A percentile compares a stretch with the other conserved stretches of the same genome.
phyloP scores from a whole-genome alignment of 768 basidiomycete species.

The Panaeolus cyanescens region DNA sequence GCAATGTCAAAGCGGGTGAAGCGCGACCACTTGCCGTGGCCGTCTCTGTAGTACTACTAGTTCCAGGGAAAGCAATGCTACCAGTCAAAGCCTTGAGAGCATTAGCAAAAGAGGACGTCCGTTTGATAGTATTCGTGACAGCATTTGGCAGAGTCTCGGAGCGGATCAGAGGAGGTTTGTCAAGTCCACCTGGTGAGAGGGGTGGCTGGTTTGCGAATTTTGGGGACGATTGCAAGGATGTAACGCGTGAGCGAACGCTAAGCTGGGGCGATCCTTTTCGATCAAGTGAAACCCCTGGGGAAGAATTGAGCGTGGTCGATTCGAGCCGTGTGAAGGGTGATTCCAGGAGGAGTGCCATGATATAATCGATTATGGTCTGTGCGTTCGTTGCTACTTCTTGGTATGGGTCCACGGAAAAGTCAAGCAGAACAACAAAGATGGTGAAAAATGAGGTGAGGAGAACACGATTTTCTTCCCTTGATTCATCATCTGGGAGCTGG shows the following conservation, averaged over 20 bases:
- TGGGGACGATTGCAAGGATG: conserved; percentile 55
- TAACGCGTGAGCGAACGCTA: conserved; percentile 44
- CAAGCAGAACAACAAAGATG: conserved; percentile 84
- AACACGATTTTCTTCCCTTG: conserved; percentile 77
- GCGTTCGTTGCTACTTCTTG: conserved; percentile 91
- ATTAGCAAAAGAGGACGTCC: conserved; percentile 82
- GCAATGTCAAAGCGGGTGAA: conserved; percentile 29
- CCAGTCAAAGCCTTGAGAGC: conserved; percentile 71
- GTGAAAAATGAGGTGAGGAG: conserved; percentile 93
- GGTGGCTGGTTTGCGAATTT: conserved; percentile 40
- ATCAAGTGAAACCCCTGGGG: conserved; percentile 47
- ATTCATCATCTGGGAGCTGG: conserved; percentile 64
- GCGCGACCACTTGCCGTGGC: conserved; percentile 53
- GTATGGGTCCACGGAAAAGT: conserved; percentile 91
- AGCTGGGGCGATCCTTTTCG: conserved; percentile 32
- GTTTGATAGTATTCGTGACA: conserved; percentile 67
- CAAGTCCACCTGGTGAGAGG: conserved; percentile 38
- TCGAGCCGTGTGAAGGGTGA: conserved; percentile 83
- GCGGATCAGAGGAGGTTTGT: conserved; percentile 53
- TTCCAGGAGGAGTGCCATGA: conserved; percentile 86
- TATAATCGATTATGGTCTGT: conserved; percentile 89
- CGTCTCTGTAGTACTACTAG: conserved; percentile 73
- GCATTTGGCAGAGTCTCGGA: conserved; percentile 66
- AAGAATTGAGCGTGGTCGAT: conserved; percentile 58
- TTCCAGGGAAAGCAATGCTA: conserved; percentile 70